Conservation (phyloP, 768 basidiomycete genomes). For the Pleurotus pulmonarius region DNA sequence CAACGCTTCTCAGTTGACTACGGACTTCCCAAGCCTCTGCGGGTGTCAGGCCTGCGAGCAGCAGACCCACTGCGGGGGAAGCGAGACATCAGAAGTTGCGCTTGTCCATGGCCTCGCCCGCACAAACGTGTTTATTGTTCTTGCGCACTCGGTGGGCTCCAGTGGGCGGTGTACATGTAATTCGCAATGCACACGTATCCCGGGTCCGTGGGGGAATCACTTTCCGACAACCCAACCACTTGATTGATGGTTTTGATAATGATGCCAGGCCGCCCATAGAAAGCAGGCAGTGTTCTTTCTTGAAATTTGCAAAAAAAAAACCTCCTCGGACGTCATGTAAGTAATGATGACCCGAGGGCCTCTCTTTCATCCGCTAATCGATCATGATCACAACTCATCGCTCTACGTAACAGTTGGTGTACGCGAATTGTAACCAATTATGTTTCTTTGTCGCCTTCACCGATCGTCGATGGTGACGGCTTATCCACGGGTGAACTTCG, state of each 20-base stretch:
- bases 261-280: neutral
- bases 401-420: neutral
- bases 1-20: slow-evolving; percentile 6
- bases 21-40: slow-evolving; percentile 6
- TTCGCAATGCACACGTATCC: neutral
- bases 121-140: slow-evolving; percentile 1
- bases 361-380: slow-evolving; percentile 3
- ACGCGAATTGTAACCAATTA: no score
- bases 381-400: slow-evolving; percentile 4
- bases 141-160: neutral
- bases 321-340: neutral
- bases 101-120: neutral
- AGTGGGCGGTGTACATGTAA: neutral
- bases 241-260: no score
- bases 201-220: slow-evolving; percentile 5
- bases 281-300: neutral
- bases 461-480: neutral
- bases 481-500: slow-evolving; percentile 3
- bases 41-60: neutral
- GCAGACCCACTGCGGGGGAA: slow-evolving; percentile 1
- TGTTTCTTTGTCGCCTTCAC: no score
- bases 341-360: neutral
- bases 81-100: neutral
- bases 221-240: neutral
- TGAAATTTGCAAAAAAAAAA: neutral